Evolutionary conservation across 2,329 filamentous ascomycete genomes (phyloP).

Genomic region (Pyrenochaeta sp.): DNA sequence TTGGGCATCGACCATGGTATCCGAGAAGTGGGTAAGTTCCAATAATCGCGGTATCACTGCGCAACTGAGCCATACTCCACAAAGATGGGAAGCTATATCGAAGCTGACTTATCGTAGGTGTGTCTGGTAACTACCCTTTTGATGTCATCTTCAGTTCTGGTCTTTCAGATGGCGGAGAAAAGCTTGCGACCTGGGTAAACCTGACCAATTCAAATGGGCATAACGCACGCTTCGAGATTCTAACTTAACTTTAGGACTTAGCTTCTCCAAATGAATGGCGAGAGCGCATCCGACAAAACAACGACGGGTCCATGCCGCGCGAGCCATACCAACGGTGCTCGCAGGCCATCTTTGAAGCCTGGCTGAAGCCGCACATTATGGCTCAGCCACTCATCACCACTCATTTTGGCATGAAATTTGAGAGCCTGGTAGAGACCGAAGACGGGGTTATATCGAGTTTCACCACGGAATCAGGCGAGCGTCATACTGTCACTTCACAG

Average conservation of each 20-base stretch:
- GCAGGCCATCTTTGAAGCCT: conserved; percentile 8
- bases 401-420: conserved; percentile 33
- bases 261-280: conserved; percentile 18
- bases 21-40: conserved; percentile 16
- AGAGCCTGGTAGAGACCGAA: conserved; percentile 19
- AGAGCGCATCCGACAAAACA: conserved; percentile 27
- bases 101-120: conserved; percentile 5
- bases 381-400: conserved; percentile 23
- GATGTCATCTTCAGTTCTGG: conserved; percentile 22
- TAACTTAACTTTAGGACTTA: conserved; percentile 6
- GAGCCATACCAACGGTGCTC: conserved; percentile 6
- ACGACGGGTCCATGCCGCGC: conserved; percentile 42
- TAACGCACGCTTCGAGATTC: neutral
- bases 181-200: conserved; percentile 19
- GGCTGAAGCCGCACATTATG: conserved; percentile 1
- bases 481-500: conserved; percentile 20
- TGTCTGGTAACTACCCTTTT: conserved; percentile 11
- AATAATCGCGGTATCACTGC: conserved; percentile 2
- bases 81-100: neutral
- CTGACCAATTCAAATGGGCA: neutral
- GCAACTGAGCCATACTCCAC: neutral
- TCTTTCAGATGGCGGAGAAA: conserved; percentile 9
- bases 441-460: conserved; percentile 20
- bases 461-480: conserved; percentile 18
- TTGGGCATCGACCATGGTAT: conserved; percentile 39